These are phyloP conservation scores for Trichoderma simmonsii DNA, from an alignment of 2,329 filamentous ascomycete genomes.

Conservation along the genomic window DNA sequence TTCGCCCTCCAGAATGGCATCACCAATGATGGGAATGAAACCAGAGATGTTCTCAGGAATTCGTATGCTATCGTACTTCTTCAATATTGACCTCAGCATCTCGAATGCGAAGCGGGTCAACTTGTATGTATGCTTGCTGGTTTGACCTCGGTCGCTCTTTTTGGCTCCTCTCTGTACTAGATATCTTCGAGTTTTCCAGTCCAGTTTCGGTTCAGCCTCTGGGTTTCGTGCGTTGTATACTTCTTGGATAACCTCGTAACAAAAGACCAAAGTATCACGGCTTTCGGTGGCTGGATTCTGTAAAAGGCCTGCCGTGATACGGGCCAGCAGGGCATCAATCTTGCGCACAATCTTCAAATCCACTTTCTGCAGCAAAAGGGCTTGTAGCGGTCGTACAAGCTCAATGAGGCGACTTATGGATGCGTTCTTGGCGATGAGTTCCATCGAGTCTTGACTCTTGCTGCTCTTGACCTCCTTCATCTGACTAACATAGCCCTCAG, in stretches of 20 bases:
- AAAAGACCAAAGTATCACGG: slow-evolving; percentile 85
- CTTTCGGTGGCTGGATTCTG: slow-evolving; percentile 77
- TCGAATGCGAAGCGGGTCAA: slow-evolving; percentile 85
- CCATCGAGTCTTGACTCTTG: slow-evolving; percentile 98
- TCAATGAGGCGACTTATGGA: slow-evolving; percentile 71
- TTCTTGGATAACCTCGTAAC: slow-evolving; percentile 88
- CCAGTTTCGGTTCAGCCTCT: slow-evolving; percentile 51
- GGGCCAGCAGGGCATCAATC: slow-evolving; percentile 81
- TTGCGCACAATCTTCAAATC: slow-evolving; percentile 81
- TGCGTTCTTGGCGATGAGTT: slow-evolving; percentile 79
- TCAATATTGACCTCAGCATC: slow-evolving; percentile 77
- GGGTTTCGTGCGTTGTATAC: slow-evolving; percentile 66
- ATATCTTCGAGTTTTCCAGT: slow-evolving; percentile 67
- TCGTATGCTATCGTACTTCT: slow-evolving; percentile 78
- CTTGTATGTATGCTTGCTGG: slow-evolving; percentile 81
- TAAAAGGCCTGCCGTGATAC: slow-evolving; percentile 78
- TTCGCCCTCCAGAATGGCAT: slow-evolving; percentile 77
- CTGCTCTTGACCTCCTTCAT: slow-evolving; percentile 98
- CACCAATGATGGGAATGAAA: slow-evolving; percentile 85
- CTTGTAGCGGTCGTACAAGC: slow-evolving; percentile 74
- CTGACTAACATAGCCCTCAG: slow-evolving; percentile 88
- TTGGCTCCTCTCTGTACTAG: slow-evolving; percentile 77
- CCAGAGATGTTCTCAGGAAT: slow-evolving; percentile 77
- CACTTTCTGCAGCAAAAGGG: slow-evolving; percentile 78
- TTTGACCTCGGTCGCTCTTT: slow-evolving; percentile 68